phyloP scores from a whole-genome alignment of 805 yeast species.

The Starmerella roubikii region DNA sequence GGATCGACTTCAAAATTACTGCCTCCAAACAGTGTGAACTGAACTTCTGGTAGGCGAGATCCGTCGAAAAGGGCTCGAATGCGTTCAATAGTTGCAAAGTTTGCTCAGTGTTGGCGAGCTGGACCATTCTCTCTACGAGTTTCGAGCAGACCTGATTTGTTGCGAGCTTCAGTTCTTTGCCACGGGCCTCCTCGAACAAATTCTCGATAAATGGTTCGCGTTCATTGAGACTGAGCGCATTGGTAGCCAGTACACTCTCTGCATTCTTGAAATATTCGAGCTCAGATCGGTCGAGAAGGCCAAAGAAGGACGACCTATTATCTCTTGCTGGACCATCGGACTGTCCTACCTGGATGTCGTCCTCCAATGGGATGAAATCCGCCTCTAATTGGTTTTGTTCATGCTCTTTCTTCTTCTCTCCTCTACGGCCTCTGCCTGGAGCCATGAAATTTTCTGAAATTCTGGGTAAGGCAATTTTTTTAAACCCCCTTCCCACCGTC shows the following conservation, averaged over 20 bases:
- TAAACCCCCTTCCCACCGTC: no score
- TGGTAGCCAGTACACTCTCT: constrained; percentile 68
- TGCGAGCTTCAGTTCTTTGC: constrained; percentile 81
- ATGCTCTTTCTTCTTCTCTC: constrained; percentile 12
- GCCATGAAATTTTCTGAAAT: constrained; percentile 9
- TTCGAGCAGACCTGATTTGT: constrained; percentile 94
- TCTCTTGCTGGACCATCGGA: constrained; percentile 2
- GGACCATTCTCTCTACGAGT: constrained; percentile 72
- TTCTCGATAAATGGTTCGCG: constrained; percentile 56
- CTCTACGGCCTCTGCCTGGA: constrained; percentile 14
- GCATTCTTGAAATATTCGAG: constrained; percentile 87
- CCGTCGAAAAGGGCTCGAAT: constrained; percentile 61
- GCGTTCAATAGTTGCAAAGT: constrained; percentile 50
- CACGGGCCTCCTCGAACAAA: constrained; percentile 71
- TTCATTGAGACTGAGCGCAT: constrained; percentile 70
- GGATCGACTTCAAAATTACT: constrained; percentile 58
- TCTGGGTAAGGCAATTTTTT: neutral
- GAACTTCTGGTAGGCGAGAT: constrained; percentile 72
- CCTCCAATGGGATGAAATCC: constrained; percentile 21
- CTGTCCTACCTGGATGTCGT: neutral
- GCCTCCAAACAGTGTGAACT: constrained; percentile 92
- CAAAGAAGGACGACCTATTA: constrained; percentile 48
- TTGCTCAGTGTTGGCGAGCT: constrained; percentile 50
- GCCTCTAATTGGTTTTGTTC: constrained; percentile 9
- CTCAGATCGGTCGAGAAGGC: constrained; percentile 72